A percentile compares a stretch with the other conserved stretches of the same genome.
phyloP scores from a whole-genome alignment of 2,329 filamentous ascomycete genomes.

The Epichloe scottii region DNA sequence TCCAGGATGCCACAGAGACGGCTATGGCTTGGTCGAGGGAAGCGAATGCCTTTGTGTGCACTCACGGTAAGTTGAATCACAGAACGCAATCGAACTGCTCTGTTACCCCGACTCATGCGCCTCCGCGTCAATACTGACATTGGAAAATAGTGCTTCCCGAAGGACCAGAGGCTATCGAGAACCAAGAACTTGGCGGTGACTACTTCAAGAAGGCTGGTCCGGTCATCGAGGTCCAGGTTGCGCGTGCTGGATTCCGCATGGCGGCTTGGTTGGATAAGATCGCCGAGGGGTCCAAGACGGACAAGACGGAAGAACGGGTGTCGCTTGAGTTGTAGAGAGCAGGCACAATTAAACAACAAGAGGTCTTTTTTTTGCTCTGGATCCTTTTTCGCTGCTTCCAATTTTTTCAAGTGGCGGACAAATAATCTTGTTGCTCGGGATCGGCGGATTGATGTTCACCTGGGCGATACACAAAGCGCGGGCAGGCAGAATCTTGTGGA shows the following conservation, averaged over 20 bases:
- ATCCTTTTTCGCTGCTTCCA: not conserved
- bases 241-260: constrained; percentile 55
- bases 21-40: constrained; percentile 52
- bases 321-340: constrained; percentile 18
- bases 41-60: constrained; percentile 49
- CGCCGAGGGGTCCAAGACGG: constrained; percentile 25
- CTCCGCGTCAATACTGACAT: not conserved
- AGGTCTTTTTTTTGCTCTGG: not conserved
- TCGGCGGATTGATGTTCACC: not conserved
- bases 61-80: constrained; percentile 34
- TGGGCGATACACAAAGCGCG: not conserved
- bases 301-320: constrained; percentile 10
- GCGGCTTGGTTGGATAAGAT: constrained; percentile 56
- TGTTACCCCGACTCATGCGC: not conserved
- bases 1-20: constrained; percentile 40
- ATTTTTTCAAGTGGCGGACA: not conserved
- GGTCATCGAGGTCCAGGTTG: constrained; percentile 53
- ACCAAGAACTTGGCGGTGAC: constrained; percentile 46
- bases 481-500: not conserved
- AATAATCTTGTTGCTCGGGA: not conserved
- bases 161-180: constrained; percentile 43
- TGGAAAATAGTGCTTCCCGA: constrained; percentile 41
- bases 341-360: not conserved
- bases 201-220: constrained; percentile 54
- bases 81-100: not conserved